These are phyloP conservation scores for Pyrenophora tritici-repentis DNA, from an alignment of 2,329 filamentous ascomycete genomes.

Conservation along the genomic window DNA sequence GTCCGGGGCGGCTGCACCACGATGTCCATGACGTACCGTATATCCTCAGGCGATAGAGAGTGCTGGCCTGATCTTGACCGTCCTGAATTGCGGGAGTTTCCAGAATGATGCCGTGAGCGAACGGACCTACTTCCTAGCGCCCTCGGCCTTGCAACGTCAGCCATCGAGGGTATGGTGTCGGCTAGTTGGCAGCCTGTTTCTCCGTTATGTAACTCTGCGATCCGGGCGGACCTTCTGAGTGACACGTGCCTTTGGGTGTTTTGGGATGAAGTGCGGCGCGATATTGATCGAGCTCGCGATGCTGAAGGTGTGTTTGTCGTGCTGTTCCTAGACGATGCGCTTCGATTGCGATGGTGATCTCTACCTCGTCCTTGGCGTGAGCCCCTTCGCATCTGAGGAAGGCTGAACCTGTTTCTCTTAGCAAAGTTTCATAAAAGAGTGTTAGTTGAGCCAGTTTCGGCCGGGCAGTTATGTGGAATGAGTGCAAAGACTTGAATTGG, in stretches of 20 bases:
- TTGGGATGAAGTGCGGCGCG: constrained; percentile 24
- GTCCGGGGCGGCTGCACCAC: constrained; percentile 44
- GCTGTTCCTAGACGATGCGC: constrained; percentile 31
- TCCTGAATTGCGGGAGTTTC: constrained; percentile 25
- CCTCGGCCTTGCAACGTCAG: constrained; percentile 46
- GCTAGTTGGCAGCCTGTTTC: constrained; percentile 24
- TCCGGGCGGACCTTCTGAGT: constrained; percentile 40
- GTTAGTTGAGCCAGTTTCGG: constrained; percentile 28
- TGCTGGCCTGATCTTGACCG: constrained; percentile 34
- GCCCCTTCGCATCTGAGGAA: constrained; percentile 47
- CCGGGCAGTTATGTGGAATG: constrained; percentile 28
- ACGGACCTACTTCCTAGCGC: constrained; percentile 39
- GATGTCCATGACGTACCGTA: constrained; percentile 47
- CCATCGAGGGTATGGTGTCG: constrained; percentile 35
- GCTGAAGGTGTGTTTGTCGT: constrained; percentile 27
- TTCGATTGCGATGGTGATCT: constrained; percentile 38
- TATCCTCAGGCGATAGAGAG: constrained; percentile 35
- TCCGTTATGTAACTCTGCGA: constrained; percentile 39
- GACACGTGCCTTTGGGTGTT: constrained; percentile 26
- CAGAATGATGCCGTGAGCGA: constrained; percentile 35
- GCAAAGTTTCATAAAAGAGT: constrained; percentile 26
- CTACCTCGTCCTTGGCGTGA: constrained; percentile 43
- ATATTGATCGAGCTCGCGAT: constrained; percentile 14
- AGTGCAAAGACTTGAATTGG: constrained; percentile 14
- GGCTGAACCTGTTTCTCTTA: constrained; percentile 39